A percentile compares a stretch with the other conserved stretches of the same genome.
Evolutionary conservation across 495 filamentous ascomycete genomes (phyloP).

Genomic region (Sordaria brevicollis): DNA sequence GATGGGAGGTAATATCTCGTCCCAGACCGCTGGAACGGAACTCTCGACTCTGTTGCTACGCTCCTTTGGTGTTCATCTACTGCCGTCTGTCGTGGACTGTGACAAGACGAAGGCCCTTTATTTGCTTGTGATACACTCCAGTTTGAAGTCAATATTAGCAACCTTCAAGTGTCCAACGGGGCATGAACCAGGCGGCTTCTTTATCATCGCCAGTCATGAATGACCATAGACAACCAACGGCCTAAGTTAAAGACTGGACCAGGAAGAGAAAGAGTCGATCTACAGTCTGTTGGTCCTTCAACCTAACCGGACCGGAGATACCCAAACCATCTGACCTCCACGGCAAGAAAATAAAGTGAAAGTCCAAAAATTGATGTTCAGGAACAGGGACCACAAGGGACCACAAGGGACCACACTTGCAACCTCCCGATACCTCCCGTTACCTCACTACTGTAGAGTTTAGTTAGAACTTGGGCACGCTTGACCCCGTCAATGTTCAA

Average conservation of each 20-base stretch:
- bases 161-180: neutral
- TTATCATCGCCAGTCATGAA: too few species aligned
- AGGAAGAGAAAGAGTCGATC: too few species aligned
- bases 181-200: too few species aligned
- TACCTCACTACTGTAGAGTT: neutral
- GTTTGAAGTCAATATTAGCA: neutral
- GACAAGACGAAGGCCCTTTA: neutral
- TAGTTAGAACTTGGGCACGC: neutral
- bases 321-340: too few species aligned
- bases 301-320: too few species aligned
- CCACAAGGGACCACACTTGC: neutral
- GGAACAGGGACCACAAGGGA: neutral
- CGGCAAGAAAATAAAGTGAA: too few species aligned
- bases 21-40: neutral
- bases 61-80: neutral
- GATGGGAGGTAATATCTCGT: neutral
- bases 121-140: neutral
- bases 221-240: too few species aligned
- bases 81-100: neutral
- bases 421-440: neutral
- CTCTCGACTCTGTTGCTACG: neutral
- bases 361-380: neutral
- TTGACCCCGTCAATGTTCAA: too few species aligned
- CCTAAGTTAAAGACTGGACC: too few species aligned
- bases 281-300: too few species aligned